Evolutionary conservation across 768 basidiomycete species (phyloP).

Genomic region (Boletus rubropictus): DNA sequence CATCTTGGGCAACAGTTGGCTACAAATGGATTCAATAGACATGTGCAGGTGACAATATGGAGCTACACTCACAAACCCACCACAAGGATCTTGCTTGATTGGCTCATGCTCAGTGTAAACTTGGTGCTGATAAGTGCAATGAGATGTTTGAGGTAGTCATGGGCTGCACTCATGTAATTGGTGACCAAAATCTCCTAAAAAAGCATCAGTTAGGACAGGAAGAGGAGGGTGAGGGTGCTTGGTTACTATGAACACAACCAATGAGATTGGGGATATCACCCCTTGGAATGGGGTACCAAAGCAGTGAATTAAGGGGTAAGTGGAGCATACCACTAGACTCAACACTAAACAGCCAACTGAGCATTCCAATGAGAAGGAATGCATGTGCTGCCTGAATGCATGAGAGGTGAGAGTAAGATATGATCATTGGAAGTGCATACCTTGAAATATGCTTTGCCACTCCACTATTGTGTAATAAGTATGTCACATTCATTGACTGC

Average conservation of each 20-base stretch:
- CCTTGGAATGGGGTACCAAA: conserved; percentile 80
- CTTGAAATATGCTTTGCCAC: conserved; percentile 64
- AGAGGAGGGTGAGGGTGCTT: background rate
- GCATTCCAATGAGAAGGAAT: conserved; percentile 53
- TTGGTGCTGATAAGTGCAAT: conserved; percentile 70
- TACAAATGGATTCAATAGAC: conserved; percentile 8
- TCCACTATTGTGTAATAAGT: conserved; percentile 63
- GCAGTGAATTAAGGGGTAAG: conserved; percentile 64
- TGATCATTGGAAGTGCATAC: conserved; percentile 33
- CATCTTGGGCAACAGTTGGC: conserved; percentile 51
- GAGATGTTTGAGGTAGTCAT: conserved; percentile 84
- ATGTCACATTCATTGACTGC: conserved; percentile 56
- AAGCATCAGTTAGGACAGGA: background rate
- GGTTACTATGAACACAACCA: conserved; percentile 46
- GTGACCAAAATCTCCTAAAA: conserved; percentile 74
- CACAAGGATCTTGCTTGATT: conserved; percentile 71
- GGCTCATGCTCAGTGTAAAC: conserved; percentile 80
- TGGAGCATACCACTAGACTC: conserved; percentile 55
- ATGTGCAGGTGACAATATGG: background rate
- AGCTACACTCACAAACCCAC: conserved; percentile 65
- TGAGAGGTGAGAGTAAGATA: background rate
- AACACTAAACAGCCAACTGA: conserved; percentile 81
- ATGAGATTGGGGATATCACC: conserved; percentile 54
- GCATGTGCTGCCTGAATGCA: conserved; percentile 47
- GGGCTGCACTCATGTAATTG: conserved; percentile 80